Base-by-base conservation (phyloP, 257 asterid species). In the Leptodermis oblonga region DNA sequence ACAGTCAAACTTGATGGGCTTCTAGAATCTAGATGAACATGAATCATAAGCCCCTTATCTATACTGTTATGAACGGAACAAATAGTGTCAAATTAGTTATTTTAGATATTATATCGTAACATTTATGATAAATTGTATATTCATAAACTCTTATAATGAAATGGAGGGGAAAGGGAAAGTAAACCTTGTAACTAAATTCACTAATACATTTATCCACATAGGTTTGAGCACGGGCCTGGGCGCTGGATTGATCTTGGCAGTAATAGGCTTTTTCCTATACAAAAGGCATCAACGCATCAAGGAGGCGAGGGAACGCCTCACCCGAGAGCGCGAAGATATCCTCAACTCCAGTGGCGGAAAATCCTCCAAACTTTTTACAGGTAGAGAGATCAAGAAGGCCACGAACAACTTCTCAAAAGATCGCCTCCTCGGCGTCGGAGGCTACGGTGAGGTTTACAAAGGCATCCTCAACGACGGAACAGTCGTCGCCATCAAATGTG, bases 351-450 rank as follows among this genome's bases (percentile, higher is more conserved):
- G 97, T 7, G 97, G 95, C 18, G 96, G 89, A 6, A 89, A 77
- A 70, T 66, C 85, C 5, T 89, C 96, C 0, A 90, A 88, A 65
- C 49, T 86, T 30, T 92, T 89, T 79, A 79, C 84, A 3, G 97
- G 98, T 2, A 88, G 79, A 74, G 89, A 92, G 68, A 79, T 92
- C 13, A 90, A 88, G 74, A 87, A 81, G 71, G 98, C 98, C 2
- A 92, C 98, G 9, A 83, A 83, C 71, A 80, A 79, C 87, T 92
- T 92, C 70, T 81, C 92, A 51, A 77, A 67, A 52, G 98, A 92
- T 68, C 84, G 86, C 37, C 92, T 90, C 37, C 97, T 92, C n/a
- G 98, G 98, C 6, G 65, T 75, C 0, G 98, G 98, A 0, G 98
- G 98, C 34, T 92, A 83, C 42, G 98, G 98, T 12, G 97, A 92